phyloP scores from a whole-genome alignment of 495 filamentous ascomycete genomes.

The Terfezia boudieri region DNA sequence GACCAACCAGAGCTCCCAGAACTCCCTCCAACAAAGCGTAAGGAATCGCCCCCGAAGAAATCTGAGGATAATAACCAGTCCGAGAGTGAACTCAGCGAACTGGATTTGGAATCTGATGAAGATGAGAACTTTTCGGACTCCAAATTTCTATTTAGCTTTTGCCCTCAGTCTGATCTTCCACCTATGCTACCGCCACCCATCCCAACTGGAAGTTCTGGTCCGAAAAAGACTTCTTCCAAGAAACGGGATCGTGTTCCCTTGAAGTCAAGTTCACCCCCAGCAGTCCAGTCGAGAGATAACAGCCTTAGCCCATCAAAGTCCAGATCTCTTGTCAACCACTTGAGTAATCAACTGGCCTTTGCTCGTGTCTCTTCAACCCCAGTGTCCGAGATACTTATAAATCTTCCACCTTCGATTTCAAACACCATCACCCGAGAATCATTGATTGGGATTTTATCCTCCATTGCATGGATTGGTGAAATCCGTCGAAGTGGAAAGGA shows the following conservation, averaged over 20 bases:
- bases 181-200: not conserved
- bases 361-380: constrained; percentile 86
- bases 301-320: constrained; percentile 18
- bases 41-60: not conserved
- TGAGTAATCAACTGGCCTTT: constrained; percentile 87
- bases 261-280: constrained; percentile 1
- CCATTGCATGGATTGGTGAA: constrained; percentile 56
- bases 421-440: constrained; percentile 30
- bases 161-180: constrained; percentile 42
- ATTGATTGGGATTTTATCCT: constrained; percentile 46
- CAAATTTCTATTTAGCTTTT: not conserved
- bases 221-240: constrained; percentile 2
- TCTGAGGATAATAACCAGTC: constrained; percentile 23
- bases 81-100: constrained; percentile 39
- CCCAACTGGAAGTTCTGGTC: not conserved
- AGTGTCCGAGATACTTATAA: constrained; percentile 62
- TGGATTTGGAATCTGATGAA: constrained; percentile 27
- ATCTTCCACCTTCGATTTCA: constrained; percentile 49
- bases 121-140: constrained; percentile 55
- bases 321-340: constrained; percentile 45
- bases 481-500: constrained; percentile 85
- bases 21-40: not conserved
- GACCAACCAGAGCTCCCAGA: not conserved
- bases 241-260: constrained; percentile 8
- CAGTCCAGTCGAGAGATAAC: constrained; percentile 13